A percentile compares a stretch with the other conserved stretches of the same genome.
Conservation (phyloP, 75 land plant species). For the Pinus taeda region DNA sequence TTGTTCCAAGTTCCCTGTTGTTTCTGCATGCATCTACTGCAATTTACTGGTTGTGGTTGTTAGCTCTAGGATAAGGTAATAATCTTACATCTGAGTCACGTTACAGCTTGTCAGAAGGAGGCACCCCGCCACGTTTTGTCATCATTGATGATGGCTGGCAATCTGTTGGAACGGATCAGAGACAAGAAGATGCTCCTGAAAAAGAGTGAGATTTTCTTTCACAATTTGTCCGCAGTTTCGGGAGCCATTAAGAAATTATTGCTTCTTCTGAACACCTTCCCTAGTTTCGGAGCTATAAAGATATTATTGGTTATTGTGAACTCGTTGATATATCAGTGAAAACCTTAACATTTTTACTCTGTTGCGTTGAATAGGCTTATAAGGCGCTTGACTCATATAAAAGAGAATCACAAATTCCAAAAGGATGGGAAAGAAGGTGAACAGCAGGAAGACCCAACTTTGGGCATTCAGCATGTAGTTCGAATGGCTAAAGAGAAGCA, state of each 20-base stretch:
- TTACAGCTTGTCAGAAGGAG: slow-evolving; percentile 62
- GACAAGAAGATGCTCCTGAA: background rate
- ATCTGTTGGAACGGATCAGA: slow-evolving; percentile 51
- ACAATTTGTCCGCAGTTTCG: background rate
- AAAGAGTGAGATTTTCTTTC: background rate
- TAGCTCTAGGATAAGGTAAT: too few relatives aligned
- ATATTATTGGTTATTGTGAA: background rate
- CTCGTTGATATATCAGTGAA: background rate
- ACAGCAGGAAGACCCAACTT: slow-evolving; percentile 49
- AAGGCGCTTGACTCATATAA: slow-evolving; percentile 57
- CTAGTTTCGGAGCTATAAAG: background rate
- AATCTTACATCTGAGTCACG: background rate
- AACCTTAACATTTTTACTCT: background rate
- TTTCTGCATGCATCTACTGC: background rate
- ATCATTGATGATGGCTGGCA: slow-evolving; percentile 99
- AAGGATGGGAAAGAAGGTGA: slow-evolving; percentile 29
- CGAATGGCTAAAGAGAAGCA: slow-evolving; percentile 39
- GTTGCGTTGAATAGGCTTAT: slow-evolving; percentile 48
- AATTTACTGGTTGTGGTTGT: too few relatives aligned
- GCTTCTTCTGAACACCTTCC: background rate
- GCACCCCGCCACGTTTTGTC: slow-evolving; percentile 85
- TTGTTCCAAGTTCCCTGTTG: too few relatives aligned
- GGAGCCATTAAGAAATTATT: background rate
- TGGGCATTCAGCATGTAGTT: slow-evolving; percentile 36
- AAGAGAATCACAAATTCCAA: slow-evolving; percentile 77